Conservation (phyloP, 2,329 filamentous ascomycete species). For the Calonectria henricotiae region DNA sequence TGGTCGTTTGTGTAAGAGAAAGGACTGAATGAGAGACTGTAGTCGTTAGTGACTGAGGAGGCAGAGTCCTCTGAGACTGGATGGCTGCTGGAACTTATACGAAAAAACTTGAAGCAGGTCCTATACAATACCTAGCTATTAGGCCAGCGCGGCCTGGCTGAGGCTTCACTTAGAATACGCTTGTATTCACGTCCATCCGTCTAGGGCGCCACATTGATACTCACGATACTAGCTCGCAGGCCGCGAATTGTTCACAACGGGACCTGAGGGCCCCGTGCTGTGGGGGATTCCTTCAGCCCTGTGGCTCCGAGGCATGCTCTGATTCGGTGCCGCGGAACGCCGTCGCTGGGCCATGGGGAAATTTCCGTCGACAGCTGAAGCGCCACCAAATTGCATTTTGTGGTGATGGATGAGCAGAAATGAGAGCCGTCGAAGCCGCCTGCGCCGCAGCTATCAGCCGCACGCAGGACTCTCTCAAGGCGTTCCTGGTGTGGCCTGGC, state of each 20-base stretch:
- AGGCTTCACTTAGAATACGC: conserved; percentile 32
- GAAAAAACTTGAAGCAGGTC: conserved; percentile 15
- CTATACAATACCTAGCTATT: background rate
- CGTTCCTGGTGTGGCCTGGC: conserved; percentile 20
- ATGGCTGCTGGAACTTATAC: conserved; percentile 30
- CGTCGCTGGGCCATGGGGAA: background rate
- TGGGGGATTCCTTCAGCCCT: conserved; percentile 47
- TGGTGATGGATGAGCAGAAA: conserved; percentile 17
- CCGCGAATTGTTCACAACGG: background rate
- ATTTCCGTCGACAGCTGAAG: conserved; percentile 38
- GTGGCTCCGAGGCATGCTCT: conserved; percentile 37
- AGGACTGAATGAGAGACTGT: conserved; percentile 35
- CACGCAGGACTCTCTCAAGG: conserved; percentile 3
- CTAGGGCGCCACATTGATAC: conserved; percentile 13
- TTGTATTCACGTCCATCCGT: conserved; percentile 35
- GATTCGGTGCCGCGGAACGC: conserved; percentile 43
- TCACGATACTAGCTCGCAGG: background rate
- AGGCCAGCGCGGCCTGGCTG: background rate
- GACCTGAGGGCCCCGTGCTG: conserved; percentile 22
- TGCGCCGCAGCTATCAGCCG: conserved; percentile 24
- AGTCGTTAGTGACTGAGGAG: conserved; percentile 11
- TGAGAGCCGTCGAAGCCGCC: conserved; percentile 15
- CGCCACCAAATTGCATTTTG: conserved; percentile 49
- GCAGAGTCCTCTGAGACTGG: background rate
- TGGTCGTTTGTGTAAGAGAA: conserved; percentile 22